A percentile compares a stretch with the other conserved stretches of the same genome.
Conservation (phyloP, 768 basidiomycete species). For the Sarcodon sp. region DNA sequence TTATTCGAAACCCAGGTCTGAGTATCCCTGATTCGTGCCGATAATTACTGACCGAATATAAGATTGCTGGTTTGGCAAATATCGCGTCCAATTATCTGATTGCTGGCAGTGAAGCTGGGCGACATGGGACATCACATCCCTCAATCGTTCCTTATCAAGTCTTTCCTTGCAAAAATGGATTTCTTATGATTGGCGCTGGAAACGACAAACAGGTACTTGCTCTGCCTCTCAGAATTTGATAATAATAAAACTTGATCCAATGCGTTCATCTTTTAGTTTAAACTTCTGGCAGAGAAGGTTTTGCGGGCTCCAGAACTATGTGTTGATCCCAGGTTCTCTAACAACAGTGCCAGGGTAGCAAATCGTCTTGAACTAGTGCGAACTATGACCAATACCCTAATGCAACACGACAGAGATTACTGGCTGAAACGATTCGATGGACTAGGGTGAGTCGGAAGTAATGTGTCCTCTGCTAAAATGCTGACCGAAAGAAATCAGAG, state of each 20-base stretch:
- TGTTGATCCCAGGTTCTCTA: slow-evolving; percentile 50
- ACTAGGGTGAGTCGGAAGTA: slow-evolving; percentile 46
- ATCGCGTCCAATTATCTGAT: slow-evolving; percentile 92
- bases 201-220: slow-evolving; percentile 67
- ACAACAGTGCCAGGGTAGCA: slow-evolving; percentile 63
- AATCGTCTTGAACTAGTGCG: slow-evolving; percentile 60
- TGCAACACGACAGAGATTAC: slow-evolving; percentile 42
- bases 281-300: slow-evolving; percentile 47
- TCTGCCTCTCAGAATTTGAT: background rate
- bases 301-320: slow-evolving; percentile 48
- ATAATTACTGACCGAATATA: background rate
- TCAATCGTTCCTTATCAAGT: slow-evolving; percentile 92
- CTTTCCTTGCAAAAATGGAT: slow-evolving; percentile 79
- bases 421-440: slow-evolving; percentile 74
- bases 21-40: background rate
- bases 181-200: slow-evolving; percentile 88
- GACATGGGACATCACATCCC: slow-evolving; percentile 90
- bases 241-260: background rate
- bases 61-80: slow-evolving; percentile 87
- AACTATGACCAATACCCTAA: slow-evolving; percentile 52
- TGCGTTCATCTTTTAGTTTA: slow-evolving; percentile 38
- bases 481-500: slow-evolving; percentile 22
- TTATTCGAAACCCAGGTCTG: slow-evolving; percentile 83
- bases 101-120: slow-evolving; percentile 64
- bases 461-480: background rate